Percentiles rank a stretch among this genome's conserved stretches.
Evolutionary conservation across 306 rosid species (phyloP).

Genomic region (Arachis stenosperma): DNA sequence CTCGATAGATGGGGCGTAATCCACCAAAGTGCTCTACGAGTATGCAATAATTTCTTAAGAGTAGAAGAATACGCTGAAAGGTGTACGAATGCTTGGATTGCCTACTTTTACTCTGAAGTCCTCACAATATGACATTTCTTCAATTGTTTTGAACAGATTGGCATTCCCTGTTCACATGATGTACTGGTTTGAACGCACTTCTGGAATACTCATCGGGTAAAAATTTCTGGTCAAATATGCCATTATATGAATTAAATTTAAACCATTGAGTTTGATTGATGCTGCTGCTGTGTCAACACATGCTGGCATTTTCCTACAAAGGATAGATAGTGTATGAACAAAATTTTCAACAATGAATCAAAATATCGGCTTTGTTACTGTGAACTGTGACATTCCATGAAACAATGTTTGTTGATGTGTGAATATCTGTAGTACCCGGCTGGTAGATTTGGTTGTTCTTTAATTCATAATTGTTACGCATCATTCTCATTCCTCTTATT

Average conservation of each 20-base stretch:
- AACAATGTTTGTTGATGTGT: constrained; percentile 49
- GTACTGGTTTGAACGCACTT: constrained; percentile 38
- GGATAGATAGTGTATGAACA: constrained; percentile 43
- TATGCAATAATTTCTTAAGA: too few species aligned
- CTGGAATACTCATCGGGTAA: constrained; percentile 12
- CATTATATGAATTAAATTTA: constrained; percentile 21
- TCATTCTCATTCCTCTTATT: constrained; percentile 20
- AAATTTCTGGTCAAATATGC: constrained; percentile 29
- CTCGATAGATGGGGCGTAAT: too few species aligned
- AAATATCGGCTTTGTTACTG: constrained; percentile 34
- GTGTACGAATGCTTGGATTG: background rate
- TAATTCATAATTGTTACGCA: constrained; percentile 40
- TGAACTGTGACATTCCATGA: constrained; percentile 37
- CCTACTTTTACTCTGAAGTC: background rate
- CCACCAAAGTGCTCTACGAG: too few species aligned
- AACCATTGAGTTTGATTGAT: constrained; percentile 21
- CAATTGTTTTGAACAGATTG: constrained; percentile 47
- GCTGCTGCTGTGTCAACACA: constrained; percentile 34
- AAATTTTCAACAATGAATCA: constrained; percentile 30
- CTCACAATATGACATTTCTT: constrained; percentile 31
- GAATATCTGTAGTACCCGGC: constrained; percentile 44
- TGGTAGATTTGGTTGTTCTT: constrained; percentile 51
- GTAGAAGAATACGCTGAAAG: background rate
- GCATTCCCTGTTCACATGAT: constrained; percentile 23
- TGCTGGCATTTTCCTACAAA: constrained; percentile 36